Evolutionary conservation across 164 flowering plant genomes (phyloP), one percentile per base, ranked within the genome.

Genomic region (Magnolia kwangsiensis): DNA sequence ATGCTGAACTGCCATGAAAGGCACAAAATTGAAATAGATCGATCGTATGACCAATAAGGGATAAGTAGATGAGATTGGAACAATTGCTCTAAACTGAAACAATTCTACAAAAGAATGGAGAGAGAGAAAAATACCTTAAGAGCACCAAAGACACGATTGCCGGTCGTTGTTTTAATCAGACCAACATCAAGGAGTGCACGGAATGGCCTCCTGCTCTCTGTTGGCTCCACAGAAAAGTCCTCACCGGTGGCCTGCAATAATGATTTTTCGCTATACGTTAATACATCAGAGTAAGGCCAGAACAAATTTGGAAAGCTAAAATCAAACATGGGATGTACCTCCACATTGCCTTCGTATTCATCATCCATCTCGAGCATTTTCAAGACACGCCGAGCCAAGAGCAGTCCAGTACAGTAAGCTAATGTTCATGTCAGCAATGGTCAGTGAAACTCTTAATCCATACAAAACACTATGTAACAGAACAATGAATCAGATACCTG

Each of bases 101-200:
- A 37, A 37, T 37, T 37, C 45, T 37, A 4, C 29, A 27, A 27
- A 37, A 37, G 45, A 37, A 37, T 3, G 45, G 45, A 37, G 7
- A 37, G 45, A 37, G 45, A 31, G 37, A 23, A n/a, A 37, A 37
- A 37, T 79, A 86, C 89, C 87, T 86, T 86, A 3, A 86, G 87
- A 63, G 84, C 85, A 79, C 87, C 89, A 78, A 86, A 86, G 19
- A 84, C 83, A 3, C 87, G 80, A 64, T 84, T 84, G 9, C 89
- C 89, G 3, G 89, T 84, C 0, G 89, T 86, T n/a, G 89, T 86
- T 59, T 84, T 80, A 7, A 85, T 23, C 74, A 86, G 87, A 10
- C 89, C 89, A 74, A 86, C 89, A 79, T 86, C 89, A 66, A 86
- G 82, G 21, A 86, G 85, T 29, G 89, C 89, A 45, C 89, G 82